Conservation (phyloP, 768 basidiomycete genomes). For the Inosperma sp. region DNA sequence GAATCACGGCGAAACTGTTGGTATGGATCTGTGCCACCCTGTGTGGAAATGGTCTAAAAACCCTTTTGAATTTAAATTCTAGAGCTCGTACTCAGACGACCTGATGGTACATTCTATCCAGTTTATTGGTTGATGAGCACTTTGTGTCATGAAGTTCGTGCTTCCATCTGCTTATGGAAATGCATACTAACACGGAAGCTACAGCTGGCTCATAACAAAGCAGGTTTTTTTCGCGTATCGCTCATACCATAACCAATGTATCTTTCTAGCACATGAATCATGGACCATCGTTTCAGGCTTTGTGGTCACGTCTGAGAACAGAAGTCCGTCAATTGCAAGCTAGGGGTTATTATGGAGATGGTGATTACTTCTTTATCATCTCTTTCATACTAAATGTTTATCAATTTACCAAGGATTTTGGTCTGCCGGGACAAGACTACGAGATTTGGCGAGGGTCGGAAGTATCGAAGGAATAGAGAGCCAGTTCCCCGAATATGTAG, state of each 20-base stretch:
- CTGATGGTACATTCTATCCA: slow-evolving; percentile 56
- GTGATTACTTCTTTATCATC: slow-evolving; percentile 30
- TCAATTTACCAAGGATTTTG: slow-evolving; percentile 55
- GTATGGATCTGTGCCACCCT: slow-evolving; percentile 31
- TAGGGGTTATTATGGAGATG: slow-evolving; percentile 80
- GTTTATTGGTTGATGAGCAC: slow-evolving; percentile 69
- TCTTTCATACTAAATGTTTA: background rate
- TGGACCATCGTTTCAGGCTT: slow-evolving; percentile 65
- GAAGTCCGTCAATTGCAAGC: slow-evolving; percentile 70
- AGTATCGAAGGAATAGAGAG: slow-evolving; percentile 48
- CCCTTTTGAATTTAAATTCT: slow-evolving; percentile 2
- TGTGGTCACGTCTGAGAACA: slow-evolving; percentile 60
- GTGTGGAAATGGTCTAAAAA: background rate
- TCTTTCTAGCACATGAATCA: slow-evolving; percentile 71
- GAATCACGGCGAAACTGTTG: slow-evolving; percentile 78
- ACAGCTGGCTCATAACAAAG: slow-evolving; percentile 82
- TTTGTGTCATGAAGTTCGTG: slow-evolving; percentile 74
- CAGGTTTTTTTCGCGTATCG: slow-evolving; percentile 21
- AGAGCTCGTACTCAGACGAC: slow-evolving; percentile 73
- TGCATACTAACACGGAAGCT: slow-evolving; percentile 7
- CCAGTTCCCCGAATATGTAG: slow-evolving; percentile 74
- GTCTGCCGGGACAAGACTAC: slow-evolving; percentile 71
- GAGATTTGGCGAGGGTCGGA: slow-evolving; percentile 53
- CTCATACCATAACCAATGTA: background rate
- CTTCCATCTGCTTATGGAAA: slow-evolving; percentile 1